Evolutionary conservation across 2,329 filamentous ascomycete genomes (phyloP).

Genomic region (Trichoderma oligosporum): DNA sequence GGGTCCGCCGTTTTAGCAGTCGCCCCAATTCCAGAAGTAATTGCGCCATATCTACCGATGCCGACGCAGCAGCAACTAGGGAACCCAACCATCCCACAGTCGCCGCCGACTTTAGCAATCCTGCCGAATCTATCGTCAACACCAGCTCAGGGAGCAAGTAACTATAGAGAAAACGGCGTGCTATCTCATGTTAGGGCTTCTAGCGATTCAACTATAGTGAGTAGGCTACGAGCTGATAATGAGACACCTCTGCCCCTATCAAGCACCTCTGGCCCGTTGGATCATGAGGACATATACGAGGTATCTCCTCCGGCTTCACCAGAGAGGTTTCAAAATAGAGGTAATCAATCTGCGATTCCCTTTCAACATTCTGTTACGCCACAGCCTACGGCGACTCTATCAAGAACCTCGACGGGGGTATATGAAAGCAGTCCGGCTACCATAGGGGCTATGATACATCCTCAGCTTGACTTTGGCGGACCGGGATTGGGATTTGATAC

Average conservation of each 20-base stretch:
- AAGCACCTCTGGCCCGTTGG: constrained; percentile 28
- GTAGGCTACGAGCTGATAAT: constrained; percentile 25
- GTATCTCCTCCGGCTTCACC: constrained; percentile 47
- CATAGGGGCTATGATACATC: not conserved
- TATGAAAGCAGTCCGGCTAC: constrained; percentile 9
- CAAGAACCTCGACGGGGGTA: not conserved
- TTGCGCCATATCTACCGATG: not conserved
- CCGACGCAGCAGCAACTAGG: not conserved
- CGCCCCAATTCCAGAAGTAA: not conserved
- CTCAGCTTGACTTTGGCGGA: not conserved
- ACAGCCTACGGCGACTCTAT: not conserved
- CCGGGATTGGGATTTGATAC: constrained; percentile 2
- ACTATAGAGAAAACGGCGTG: constrained; percentile 19
- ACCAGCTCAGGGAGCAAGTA: not conserved
- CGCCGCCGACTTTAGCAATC: not conserved
- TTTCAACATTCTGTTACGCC: constrained; percentile 19
- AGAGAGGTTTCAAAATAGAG: not conserved
- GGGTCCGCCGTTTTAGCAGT: constrained; percentile 41
- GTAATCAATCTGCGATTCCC: constrained; percentile 13
- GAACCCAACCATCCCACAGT: not conserved
- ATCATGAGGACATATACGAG: constrained; percentile 42
- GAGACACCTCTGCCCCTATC: constrained; percentile 32
- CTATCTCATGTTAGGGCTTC: constrained; percentile 33
- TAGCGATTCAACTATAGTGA: constrained; percentile 36
- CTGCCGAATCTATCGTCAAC: not conserved